Conservation (phyloP, 2,329 filamentous ascomycete species). For the Aspergillus japonicus region DNA sequence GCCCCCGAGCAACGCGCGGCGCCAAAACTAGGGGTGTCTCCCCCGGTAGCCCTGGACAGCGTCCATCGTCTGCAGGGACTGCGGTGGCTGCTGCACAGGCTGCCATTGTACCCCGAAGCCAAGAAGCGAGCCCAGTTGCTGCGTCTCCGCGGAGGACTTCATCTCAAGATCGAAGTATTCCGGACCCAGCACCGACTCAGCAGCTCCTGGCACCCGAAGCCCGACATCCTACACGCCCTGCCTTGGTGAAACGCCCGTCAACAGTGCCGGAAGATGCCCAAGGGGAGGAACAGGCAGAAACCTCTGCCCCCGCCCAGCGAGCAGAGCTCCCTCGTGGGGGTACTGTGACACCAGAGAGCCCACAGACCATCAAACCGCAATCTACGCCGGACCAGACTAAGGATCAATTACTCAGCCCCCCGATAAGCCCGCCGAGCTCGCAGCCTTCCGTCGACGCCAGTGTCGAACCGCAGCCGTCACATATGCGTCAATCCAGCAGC, state of each 20-base stretch:
- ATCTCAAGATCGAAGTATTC: not conserved
- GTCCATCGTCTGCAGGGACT: constrained; percentile 26
- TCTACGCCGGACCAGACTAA: constrained; percentile 13
- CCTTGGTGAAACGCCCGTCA: constrained; percentile 37
- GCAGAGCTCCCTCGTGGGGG: not conserved
- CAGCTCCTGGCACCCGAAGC: not conserved
- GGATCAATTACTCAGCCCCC: constrained; percentile 15
- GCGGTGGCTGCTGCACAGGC: constrained; percentile 34
- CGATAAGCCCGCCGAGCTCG: constrained; percentile 22
- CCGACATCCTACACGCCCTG: not conserved
- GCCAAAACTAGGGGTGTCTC: constrained; percentile 26
- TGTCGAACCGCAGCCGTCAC: constrained; percentile 18
- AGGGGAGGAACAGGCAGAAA: constrained; percentile 35
- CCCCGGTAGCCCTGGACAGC: constrained; percentile 27
- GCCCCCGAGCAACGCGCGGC: constrained; percentile 12
- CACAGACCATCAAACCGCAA: constrained; percentile 9
- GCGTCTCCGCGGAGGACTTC: not conserved
- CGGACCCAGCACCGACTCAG: constrained; percentile 1
- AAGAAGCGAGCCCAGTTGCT: not conserved
- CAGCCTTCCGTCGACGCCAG: constrained; percentile 18
- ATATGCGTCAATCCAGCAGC: constrained; percentile 44
- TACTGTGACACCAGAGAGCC: constrained; percentile 10
- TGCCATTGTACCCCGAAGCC: constrained; percentile 19
- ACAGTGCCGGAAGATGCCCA: constrained; percentile 44
- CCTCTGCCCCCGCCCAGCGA: constrained; percentile 7